Evolutionary conservation across 1,284 basidiomycete species (phyloP).

Genomic region (Melampsora larici-populina): DNA sequence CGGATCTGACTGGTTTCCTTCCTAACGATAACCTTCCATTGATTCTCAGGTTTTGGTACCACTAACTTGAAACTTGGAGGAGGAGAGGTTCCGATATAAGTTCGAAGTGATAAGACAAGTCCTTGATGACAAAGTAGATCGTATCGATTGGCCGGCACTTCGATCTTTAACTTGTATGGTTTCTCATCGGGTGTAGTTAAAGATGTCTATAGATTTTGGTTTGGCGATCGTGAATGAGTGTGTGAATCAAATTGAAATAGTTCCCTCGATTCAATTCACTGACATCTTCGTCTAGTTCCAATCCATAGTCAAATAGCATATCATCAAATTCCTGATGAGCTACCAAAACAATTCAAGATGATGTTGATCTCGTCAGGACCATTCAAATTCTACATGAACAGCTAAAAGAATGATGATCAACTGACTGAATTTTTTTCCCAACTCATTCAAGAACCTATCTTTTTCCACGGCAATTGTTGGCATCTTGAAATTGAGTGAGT

Average conservation of each 20-base stretch:
- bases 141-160: conserved; percentile 97
- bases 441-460: conserved; percentile 27
- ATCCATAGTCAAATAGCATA: conserved; percentile 30
- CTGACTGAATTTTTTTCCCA: conserved; percentile 25
- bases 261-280: background rate
- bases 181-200: conserved; percentile 48
- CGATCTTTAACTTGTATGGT: conserved; percentile 89
- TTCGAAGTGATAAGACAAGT: conserved; percentile 77
- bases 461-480: conserved; percentile 38
- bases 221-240: too few species aligned
- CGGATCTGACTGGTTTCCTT: conserved; percentile 73
- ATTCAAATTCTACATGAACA: background rate
- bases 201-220: conserved; percentile 11
- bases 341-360: background rate
- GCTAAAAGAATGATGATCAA: background rate
- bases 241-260: background rate
- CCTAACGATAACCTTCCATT: conserved; percentile 44
- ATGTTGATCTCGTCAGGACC: background rate
- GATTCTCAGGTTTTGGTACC: conserved; percentile 63
- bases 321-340: conserved; percentile 10
- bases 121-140: conserved; percentile 97
- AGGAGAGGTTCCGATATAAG: conserved; percentile 73
- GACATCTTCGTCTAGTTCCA: conserved; percentile 39
- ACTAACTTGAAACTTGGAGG: conserved; percentile 71
- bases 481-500: conserved; percentile 3